A percentile compares a stretch with the other conserved stretches of the same genome.
Evolutionary conservation across 768 basidiomycete genomes (phyloP).

Genomic region (Agrocybe pediades): DNA sequence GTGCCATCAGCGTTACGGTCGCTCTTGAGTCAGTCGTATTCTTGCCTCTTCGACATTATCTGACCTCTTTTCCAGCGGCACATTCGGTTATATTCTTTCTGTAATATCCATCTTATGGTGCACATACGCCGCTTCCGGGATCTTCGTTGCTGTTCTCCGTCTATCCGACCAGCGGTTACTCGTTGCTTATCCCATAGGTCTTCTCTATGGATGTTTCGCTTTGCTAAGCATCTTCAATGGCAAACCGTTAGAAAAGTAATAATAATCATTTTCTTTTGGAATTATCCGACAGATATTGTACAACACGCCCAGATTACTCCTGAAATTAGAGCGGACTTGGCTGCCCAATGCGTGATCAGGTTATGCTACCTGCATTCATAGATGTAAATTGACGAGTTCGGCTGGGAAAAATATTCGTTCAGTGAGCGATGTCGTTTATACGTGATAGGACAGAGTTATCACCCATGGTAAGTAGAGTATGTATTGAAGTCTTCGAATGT

Average conservation of each 20-base stretch:
- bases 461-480: no score
- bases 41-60: conserved; percentile 4
- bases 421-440: no score
- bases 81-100: conserved; percentile 84
- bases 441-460: no score
- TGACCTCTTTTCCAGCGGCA: conserved; percentile 51
- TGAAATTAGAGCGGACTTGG: no score
- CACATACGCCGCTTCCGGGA: conserved; percentile 93
- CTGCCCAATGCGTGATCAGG: no score
- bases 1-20: conserved; percentile 83
- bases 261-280: background rate
- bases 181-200: conserved; percentile 94
- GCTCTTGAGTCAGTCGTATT: conserved; percentile 76
- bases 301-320: no score
- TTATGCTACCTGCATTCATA: no score
- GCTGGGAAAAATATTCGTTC: no score
- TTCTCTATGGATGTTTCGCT: conserved; percentile 94
- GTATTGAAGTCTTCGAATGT: conserved; percentile 11
- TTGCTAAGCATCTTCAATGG: conserved; percentile 88
- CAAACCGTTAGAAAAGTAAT: conserved; percentile 29
- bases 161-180: conserved; percentile 96
- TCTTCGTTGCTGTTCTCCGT: conserved; percentile 92
- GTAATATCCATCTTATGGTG: conserved; percentile 91
- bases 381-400: no score
- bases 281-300: conserved; percentile 3